Conservation (phyloP, 495 filamentous ascomycete species). For the Neohortaea acidophila region DNA sequence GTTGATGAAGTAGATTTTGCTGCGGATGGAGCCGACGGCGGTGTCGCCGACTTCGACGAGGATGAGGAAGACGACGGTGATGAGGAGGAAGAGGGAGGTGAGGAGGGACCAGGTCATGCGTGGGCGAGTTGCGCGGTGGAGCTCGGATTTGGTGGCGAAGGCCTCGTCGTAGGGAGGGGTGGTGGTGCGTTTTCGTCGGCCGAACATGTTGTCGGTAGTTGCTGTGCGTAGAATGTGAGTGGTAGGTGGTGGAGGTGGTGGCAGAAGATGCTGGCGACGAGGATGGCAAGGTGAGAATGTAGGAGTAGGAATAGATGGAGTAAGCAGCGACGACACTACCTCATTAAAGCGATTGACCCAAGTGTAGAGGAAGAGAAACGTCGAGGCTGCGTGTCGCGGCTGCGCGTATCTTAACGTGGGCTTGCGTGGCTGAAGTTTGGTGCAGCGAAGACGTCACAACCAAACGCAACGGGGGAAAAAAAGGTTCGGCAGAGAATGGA, state of each 20-base stretch:
- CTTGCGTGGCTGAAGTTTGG: no score
- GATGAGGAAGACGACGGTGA: constrained; percentile 61
- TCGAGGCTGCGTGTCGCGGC: no score
- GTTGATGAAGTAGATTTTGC: constrained; percentile 63
- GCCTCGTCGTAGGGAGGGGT: constrained; percentile 10
- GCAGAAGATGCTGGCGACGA: not conserved
- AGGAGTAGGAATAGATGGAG: not conserved
- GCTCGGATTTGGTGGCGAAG: constrained; percentile 21
- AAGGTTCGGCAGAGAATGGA: no score
- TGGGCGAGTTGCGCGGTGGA: constrained; percentile 41
- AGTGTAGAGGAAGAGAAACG: no score
- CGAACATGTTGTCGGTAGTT: constrained; percentile 18
- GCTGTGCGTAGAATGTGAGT: no score
- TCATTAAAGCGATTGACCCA: no score
- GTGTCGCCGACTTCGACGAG: constrained; percentile 65
- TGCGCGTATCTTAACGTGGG: no score
- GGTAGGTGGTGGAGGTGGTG: not conserved
- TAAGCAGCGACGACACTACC: no score
- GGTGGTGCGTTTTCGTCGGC: constrained; percentile 13
- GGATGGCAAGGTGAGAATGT: not conserved
- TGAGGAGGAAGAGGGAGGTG: constrained; percentile 54
- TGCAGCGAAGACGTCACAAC: no score
- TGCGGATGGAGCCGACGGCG: constrained; percentile 41
- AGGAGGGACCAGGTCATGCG: constrained; percentile 39
- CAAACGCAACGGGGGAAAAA: no score